Evolutionary conservation across 179 eudicot species (phyloP).

Genomic region (Actinidia chinensis): DNA sequence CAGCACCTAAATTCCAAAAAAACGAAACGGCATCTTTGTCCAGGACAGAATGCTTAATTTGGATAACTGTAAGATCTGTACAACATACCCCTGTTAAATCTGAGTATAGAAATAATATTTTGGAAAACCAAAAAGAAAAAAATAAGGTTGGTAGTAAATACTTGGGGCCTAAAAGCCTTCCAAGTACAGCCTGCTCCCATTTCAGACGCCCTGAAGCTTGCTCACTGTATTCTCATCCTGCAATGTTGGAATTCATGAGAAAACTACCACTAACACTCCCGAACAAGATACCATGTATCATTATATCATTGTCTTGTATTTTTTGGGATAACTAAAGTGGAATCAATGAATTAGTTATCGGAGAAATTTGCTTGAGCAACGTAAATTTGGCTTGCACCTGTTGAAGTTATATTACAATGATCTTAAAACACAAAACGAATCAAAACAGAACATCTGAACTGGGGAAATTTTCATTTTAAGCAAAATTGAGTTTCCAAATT

Average conservation of each 20-base stretch:
- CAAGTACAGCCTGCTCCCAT: not conserved
- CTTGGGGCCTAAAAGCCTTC: slow-evolving; percentile 11
- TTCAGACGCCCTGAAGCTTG: slow-evolving; percentile 13
- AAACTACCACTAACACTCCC: not conserved
- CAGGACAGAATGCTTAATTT: slow-evolving; percentile 15
- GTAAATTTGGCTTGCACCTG: no score
- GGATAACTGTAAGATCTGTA: slow-evolving; percentile 13
- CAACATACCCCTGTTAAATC: not conserved
- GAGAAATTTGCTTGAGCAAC: no score
- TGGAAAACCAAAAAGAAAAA: not conserved
- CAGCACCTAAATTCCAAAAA: no score
- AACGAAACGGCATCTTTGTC: not conserved
- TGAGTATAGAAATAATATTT: not conserved
- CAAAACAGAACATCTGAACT: no score
- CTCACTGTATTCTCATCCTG: slow-evolving; percentile 18
- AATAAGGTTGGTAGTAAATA: slow-evolving; percentile 1
- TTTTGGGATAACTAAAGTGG: no score
- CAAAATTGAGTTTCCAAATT: no score
- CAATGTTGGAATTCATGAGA: not conserved
- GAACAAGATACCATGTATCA: not conserved
- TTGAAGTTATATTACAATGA: no score
- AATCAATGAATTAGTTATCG: no score
- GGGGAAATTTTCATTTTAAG: no score
- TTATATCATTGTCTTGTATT: no score
- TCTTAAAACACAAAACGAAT: no score